Conservation (phyloP, 108 stramenopile genomes). For the Nannochloropsis granulata region DNA sequence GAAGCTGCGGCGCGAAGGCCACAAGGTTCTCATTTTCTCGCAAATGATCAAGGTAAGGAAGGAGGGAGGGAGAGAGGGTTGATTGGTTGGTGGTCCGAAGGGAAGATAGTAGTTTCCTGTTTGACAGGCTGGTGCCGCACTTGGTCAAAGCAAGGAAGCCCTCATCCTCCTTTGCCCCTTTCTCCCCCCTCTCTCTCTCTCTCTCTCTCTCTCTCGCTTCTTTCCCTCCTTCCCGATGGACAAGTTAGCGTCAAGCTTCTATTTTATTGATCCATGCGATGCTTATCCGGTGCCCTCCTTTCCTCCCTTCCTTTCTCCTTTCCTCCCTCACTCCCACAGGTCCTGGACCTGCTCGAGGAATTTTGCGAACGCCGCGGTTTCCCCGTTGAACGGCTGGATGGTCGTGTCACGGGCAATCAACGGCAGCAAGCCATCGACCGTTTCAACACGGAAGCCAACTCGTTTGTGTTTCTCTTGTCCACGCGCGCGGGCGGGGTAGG, state of each 20-base stretch:
- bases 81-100: neutral
- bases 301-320: neutral
- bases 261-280: no score
- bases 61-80: neutral
- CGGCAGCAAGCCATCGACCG: slow-evolving; percentile 95
- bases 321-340: neutral
- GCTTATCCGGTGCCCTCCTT: neutral
- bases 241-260: no score
- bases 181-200: neutral
- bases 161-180: neutral
- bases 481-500: slow-evolving; percentile 92
- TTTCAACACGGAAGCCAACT: slow-evolving; percentile 66
- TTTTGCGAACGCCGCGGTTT: slow-evolving; percentile 76
- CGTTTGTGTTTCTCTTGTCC: slow-evolving; percentile 81
- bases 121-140: neutral
- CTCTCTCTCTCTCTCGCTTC: no score
- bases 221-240: no score
- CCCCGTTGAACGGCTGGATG: slow-evolving; percentile 70
- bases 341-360: slow-evolving; percentile 51
- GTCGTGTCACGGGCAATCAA: slow-evolving; percentile 74
- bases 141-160: neutral
- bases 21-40: slow-evolving; percentile 88
- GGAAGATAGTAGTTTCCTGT: neutral
- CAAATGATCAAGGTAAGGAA: slow-evolving; percentile 59
- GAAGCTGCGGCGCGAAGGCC: slow-evolving; percentile 82